Percentiles rank a stretch among this genome's conserved stretches.
These are phyloP conservation scores for Syzygium syzygioides DNA, from an alignment of 441 rosid species.

Conservation along the genomic window DNA sequence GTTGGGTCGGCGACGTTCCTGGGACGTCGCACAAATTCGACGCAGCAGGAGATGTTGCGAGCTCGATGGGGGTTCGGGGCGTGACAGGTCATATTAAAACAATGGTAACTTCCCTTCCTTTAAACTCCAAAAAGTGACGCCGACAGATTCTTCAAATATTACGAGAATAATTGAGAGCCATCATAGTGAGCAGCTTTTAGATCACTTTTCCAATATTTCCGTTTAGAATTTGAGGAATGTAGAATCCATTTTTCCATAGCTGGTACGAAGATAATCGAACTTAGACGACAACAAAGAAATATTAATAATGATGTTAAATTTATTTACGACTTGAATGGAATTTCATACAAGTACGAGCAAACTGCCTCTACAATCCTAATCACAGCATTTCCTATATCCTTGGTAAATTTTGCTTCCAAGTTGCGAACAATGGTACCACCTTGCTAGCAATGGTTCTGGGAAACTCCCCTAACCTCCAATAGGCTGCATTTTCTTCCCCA, in stretches of 20 bases:
- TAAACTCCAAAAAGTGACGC: neutral
- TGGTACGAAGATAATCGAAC: neutral
- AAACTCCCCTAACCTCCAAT: neutral
- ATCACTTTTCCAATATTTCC: neutral
- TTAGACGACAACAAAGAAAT: neutral
- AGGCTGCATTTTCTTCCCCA: accelerated
- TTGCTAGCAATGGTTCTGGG: accelerated
- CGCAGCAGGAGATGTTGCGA: too few species aligned
- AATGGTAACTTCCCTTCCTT: too few species aligned
- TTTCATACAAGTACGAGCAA: accelerated
- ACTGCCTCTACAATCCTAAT: neutral
- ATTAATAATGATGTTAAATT: too few species aligned
- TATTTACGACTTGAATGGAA: neutral
- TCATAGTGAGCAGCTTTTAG: neutral
- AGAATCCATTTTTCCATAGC: neutral
- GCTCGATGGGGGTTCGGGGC: too few species aligned
- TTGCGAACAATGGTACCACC: accelerated
- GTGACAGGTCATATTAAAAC: neutral
- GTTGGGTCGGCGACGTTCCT: too few species aligned
- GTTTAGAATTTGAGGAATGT: too few species aligned
- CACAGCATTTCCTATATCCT: neutral
- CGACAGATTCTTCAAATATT: neutral
- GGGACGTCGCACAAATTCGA: too few species aligned
- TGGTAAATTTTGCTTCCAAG: neutral
- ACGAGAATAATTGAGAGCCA: accelerated